These are phyloP conservation scores for Fusarium compactum DNA, from an alignment of 2,329 filamentous ascomycete genomes.

Conservation along the genomic window DNA sequence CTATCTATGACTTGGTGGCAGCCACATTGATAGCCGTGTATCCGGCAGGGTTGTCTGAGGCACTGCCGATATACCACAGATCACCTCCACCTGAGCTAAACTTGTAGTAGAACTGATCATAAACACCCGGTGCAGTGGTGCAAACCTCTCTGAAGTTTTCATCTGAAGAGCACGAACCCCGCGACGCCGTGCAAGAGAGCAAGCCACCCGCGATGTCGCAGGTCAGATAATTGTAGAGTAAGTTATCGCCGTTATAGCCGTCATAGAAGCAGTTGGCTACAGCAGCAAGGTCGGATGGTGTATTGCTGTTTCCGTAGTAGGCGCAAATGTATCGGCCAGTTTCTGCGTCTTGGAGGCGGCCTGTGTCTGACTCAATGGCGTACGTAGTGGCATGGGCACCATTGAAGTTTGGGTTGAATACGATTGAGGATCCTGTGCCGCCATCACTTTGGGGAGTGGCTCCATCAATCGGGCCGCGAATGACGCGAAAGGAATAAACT, in stretches of 20 bases:
- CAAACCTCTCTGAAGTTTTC: no score
- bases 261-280: background rate
- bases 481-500: background rate
- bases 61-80: background rate
- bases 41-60: background rate
- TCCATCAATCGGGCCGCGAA: background rate
- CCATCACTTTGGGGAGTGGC: no score
- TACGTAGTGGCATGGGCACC: rapidly evolving
- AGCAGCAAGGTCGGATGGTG: rapidly evolving
- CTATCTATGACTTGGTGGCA: no score
- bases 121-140: rapidly evolving
- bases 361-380: rapidly evolving
- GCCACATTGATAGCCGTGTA: background rate
- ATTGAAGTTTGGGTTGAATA: background rate
- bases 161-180: background rate
- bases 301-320: background rate
- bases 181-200: background rate
- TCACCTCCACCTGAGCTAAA: no score
- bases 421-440: no score
- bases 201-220: background rate
- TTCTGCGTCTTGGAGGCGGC: background rate
- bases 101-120: background rate
- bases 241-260: background rate
- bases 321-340: background rate
- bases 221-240: background rate